A percentile compares a stretch with the other conserved stretches of the same genome.
These are phyloP conservation scores for Clavispora fructus DNA, from an alignment of 805 yeast genomes.

Conservation along the genomic window DNA sequence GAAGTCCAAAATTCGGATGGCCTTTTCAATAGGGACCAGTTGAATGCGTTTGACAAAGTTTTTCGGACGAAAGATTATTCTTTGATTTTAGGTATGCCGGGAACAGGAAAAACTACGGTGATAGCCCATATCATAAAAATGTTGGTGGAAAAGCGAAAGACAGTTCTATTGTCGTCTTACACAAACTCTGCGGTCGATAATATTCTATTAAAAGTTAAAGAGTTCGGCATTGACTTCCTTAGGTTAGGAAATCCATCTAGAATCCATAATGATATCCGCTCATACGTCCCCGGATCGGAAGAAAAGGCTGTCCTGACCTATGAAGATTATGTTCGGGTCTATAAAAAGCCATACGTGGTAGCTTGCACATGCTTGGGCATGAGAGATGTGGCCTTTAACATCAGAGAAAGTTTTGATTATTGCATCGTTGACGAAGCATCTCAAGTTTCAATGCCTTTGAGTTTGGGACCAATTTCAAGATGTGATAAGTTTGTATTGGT, in stretches of 20 bases:
- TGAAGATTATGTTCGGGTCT: slow-evolving; percentile 43
- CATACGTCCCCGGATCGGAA: slow-evolving; percentile 43
- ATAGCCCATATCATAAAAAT: slow-evolving; percentile 68
- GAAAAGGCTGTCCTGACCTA: slow-evolving; percentile 29
- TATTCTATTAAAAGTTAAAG: slow-evolving; percentile 65
- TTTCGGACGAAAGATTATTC: slow-evolving; percentile 68
- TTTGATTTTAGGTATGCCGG: slow-evolving; percentile 93
- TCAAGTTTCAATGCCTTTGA: slow-evolving; percentile 86
- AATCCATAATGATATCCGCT: slow-evolving; percentile 58
- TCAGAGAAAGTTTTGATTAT: slow-evolving; percentile 66
- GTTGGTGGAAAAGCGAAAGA: slow-evolving; percentile 54
- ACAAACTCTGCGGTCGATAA: slow-evolving; percentile 97
- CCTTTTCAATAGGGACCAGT: slow-evolving; percentile 66
- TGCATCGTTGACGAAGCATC: slow-evolving; percentile 97
- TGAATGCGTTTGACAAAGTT: slow-evolving; percentile 59
- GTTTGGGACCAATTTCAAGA: slow-evolving; percentile 79
- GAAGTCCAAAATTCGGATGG: slow-evolving; percentile 8
- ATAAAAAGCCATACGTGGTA: slow-evolving; percentile 62
- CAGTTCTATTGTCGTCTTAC: slow-evolving; percentile 75
- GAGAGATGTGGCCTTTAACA: slow-evolving; percentile 52
- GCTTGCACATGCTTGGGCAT: slow-evolving; percentile 88
- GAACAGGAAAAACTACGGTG: slow-evolving; percentile 92
- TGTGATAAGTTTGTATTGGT: slow-evolving; percentile 81
- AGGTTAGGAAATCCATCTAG: slow-evolving; percentile 60
- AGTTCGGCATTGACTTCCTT: slow-evolving; percentile 39